A percentile compares a stretch with the other conserved stretches of the same genome.
Conservation (phyloP, 495 filamentous ascomycete species). For the Amniculicola lignicola region DNA sequence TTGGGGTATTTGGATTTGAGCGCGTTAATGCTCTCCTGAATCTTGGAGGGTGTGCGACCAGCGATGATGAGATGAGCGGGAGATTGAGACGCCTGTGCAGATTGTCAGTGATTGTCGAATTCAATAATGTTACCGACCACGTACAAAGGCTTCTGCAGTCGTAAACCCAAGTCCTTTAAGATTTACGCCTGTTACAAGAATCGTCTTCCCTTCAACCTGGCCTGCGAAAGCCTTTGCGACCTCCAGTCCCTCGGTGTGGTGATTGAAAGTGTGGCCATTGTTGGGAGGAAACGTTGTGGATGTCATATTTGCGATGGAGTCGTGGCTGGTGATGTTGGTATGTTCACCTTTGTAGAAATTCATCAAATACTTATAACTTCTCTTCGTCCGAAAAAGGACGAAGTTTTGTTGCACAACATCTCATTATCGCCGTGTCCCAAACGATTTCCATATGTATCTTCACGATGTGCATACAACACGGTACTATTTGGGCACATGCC, state of each 20-base stretch:
- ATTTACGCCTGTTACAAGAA: conserved; percentile 48
- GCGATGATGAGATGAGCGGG: conserved; percentile 46
- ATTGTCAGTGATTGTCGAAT: too few relatives aligned
- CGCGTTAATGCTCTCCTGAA: conserved; percentile 41
- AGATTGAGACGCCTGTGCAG: conserved; percentile 43
- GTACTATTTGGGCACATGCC: too few relatives aligned
- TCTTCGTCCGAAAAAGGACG: too few relatives aligned
- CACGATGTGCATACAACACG: too few relatives aligned
- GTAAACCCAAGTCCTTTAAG: conserved; percentile 45
- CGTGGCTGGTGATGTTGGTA: not conserved
- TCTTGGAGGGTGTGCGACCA: conserved; percentile 43
- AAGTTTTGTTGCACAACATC: too few relatives aligned
- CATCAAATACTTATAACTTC: too few relatives aligned
- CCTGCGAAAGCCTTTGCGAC: conserved; percentile 44
- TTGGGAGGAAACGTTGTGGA: not conserved
- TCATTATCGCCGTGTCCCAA: too few relatives aligned
- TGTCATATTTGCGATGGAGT: not conserved
- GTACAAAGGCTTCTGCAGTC: conserved; percentile 46
- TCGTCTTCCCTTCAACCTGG: conserved; percentile 42
- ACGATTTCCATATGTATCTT: too few relatives aligned
- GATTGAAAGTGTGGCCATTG: conserved; percentile 37
- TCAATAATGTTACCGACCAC: conserved; percentile 9
- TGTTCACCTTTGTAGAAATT: too few relatives aligned
- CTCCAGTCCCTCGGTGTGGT: conserved; percentile 42
- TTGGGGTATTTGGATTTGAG: conserved; percentile 41